Base-by-base conservation (phyloP, 2,329 filamentous ascomycete genomes). In the Phialophora chinensis region DNA sequence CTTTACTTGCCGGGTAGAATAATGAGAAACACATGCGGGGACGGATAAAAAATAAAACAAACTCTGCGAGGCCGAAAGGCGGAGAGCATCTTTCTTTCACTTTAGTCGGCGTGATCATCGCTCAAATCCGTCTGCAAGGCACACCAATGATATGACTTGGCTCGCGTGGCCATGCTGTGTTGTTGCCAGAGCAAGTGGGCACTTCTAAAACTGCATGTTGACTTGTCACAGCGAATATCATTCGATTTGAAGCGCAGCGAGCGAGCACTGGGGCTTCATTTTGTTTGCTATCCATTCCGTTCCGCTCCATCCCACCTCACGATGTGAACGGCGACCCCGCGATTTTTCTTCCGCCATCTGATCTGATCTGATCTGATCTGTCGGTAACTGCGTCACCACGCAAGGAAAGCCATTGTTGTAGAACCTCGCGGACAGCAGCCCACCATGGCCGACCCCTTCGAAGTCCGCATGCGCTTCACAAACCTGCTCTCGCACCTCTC, bases 381-480 rank as follows among this genome's bases (percentile, higher is more conserved):
- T 25, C n/a, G 31, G 17, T 38, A 23, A 44, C 20, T 31, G 14
- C 31, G 4, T 6, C 42, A 44, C 20, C 42, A 52, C n/a, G 6
- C 38, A 44, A n/a, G 5, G 17, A 44, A 44, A 44, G 38, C 17
- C 17, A 8, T 7, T 2, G 17, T 6, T 10, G n/a, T 17, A 44
- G 17, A 1, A 6, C 17, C 6, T 44, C 35, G 6, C 5, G 2
- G 12, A n/a, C 38, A n/a, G 38, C 38, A 44, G 14, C 38, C 38
- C 81, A 79, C 85, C 57, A 90, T 90, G 87, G 86, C 86, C 53
- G 93, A 99, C 80, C 95, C 96, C 5, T 99, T 99, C 79, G 95
- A 98, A 83, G 94, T 98, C 73, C 93, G 95, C 76, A 93, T 99
- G 87, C 93, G 93, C 80, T 99, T 99, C 84, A 97, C 92, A 61